These are phyloP conservation scores for Streptanthus diversifolius DNA, from an alignment of 345 rosid species.

Conservation along the genomic window DNA sequence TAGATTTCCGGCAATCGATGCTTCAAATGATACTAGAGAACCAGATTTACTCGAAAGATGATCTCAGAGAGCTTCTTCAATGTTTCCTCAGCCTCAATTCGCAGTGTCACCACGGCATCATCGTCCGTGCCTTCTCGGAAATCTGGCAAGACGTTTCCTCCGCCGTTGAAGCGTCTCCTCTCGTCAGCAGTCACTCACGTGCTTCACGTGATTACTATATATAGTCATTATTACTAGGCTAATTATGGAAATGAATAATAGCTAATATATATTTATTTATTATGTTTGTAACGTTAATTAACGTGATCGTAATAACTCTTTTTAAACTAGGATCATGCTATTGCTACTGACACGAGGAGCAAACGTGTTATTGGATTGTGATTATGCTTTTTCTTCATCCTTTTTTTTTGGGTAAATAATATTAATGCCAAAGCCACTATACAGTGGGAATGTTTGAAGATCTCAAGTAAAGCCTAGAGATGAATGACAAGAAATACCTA, in stretches of 20 bases:
- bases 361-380: neutral
- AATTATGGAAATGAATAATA: too few species aligned
- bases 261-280: too few species aligned
- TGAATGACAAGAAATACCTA: too few species aligned
- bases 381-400: neutral
- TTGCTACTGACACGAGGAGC: neutral
- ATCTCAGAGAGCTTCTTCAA: conserved; percentile 68
- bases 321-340: neutral
- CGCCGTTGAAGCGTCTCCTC: conserved; percentile 15
- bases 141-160: conserved; percentile 83
- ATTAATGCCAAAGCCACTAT: too few species aligned
- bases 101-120: conserved; percentile 58
- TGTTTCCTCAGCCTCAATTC: conserved; percentile 60
- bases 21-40: conserved; percentile 89
- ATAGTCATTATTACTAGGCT: neutral
- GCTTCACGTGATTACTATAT: conserved; percentile 9
- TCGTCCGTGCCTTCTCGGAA: conserved; percentile 80
- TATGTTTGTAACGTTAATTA: too few species aligned
- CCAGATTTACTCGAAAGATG: conserved; percentile 74
- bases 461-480: too few species aligned
- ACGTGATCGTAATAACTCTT: conserved; percentile 10
- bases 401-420: too few species aligned
- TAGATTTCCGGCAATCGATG: conserved; percentile 87
- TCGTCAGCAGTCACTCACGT: neutral
- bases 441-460: too few species aligned